Evolutionary conservation across 352 stramenopile species (phyloP).

Genomic region (Phytophthora sp.): DNA sequence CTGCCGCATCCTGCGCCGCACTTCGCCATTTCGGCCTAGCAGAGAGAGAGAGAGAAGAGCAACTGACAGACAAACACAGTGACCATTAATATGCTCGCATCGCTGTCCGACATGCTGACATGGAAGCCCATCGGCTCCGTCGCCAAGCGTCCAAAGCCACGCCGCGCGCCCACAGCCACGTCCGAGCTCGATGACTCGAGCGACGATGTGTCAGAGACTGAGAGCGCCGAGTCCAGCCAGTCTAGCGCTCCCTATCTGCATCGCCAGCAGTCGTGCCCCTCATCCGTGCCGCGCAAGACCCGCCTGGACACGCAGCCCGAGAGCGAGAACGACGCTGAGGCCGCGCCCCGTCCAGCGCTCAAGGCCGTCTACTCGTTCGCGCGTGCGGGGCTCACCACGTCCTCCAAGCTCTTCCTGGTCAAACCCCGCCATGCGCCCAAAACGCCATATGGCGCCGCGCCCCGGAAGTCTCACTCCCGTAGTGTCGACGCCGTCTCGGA

Average conservation of each 20-base stretch:
- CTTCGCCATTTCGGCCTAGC: slow-evolving; percentile 28
- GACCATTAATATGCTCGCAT: slow-evolving; percentile 37
- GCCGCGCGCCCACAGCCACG: slow-evolving; percentile 47
- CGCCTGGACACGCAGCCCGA: slow-evolving; percentile 34
- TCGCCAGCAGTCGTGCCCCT: slow-evolving; percentile 38
- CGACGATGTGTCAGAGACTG: slow-evolving; percentile 64
- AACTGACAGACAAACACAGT: too few species aligned
- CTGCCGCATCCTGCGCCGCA: slow-evolving; percentile 17
- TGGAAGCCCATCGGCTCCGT: slow-evolving; percentile 37
- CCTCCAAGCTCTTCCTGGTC: slow-evolving; percentile 59
- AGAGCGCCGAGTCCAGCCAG: slow-evolving; percentile 53
- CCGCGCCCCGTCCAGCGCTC: slow-evolving; percentile 16
- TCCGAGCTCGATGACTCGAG: slow-evolving; percentile 48
- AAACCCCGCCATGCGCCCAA: slow-evolving; percentile 30
- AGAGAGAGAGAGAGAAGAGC: too few species aligned
- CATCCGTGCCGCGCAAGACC: slow-evolving; percentile 16
- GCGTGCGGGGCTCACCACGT: slow-evolving; percentile 46
- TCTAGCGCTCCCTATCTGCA: slow-evolving; percentile 22
- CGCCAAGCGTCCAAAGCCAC: slow-evolving; percentile 22
- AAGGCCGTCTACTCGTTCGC: slow-evolving; percentile 63
- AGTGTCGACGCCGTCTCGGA: slow-evolving; percentile 57
- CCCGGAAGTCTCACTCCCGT: slow-evolving; percentile 36
- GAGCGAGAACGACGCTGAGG: slow-evolving; percentile 36
- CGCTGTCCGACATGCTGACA: slow-evolving; percentile 40
- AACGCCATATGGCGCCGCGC: slow-evolving; percentile 1